Conservation (phyloP, 345 rosid genomes). For the Trapa incisa region DNA sequence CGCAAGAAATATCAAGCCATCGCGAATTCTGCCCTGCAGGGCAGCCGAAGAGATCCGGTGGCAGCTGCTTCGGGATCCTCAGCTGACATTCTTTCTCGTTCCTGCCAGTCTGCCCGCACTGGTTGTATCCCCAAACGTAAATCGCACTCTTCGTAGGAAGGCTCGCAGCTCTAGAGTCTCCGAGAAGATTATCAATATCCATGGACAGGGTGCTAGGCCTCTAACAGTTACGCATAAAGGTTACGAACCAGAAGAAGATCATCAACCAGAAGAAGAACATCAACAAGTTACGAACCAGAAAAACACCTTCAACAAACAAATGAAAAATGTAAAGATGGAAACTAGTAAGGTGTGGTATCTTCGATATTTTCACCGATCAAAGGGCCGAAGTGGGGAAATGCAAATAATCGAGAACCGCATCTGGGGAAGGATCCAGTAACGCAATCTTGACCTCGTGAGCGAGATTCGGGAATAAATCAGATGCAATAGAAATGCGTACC, state of each 20-base stretch:
- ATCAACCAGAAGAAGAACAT: not conserved
- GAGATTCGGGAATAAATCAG: not conserved
- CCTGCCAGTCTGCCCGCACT: conserved; percentile 89
- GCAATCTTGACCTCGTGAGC: not conserved
- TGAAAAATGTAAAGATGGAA: not conserved
- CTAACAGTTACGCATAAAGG: not conserved
- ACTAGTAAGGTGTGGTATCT: not conserved
- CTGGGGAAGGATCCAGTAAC: not conserved
- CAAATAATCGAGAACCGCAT: not conserved
- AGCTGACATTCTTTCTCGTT: conserved; percentile 52
- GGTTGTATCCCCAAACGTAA: conserved; percentile 94
- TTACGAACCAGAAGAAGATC: not conserved
- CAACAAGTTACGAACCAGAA: not conserved
- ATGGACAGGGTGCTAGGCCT: conserved; percentile 14
- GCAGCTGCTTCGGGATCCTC: conserved; percentile 85
- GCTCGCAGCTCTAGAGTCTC: conserved; percentile 35
- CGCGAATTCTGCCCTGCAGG: conserved; percentile 65
- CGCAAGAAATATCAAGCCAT: conserved; percentile 89
- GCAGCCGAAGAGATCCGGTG: conserved; percentile 88
- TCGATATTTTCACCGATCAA: not conserved
- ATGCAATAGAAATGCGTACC: not conserved
- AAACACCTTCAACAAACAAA: not conserved
- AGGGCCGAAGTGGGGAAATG: not conserved
- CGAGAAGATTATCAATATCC: conserved; percentile 63
- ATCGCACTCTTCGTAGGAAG: conserved; percentile 77